Percentiles rank a stretch among this genome's conserved stretches.
Evolutionary conservation across 1,284 basidiomycete genomes (phyloP).

Genomic region (Apiotrichum montevideense): DNA sequence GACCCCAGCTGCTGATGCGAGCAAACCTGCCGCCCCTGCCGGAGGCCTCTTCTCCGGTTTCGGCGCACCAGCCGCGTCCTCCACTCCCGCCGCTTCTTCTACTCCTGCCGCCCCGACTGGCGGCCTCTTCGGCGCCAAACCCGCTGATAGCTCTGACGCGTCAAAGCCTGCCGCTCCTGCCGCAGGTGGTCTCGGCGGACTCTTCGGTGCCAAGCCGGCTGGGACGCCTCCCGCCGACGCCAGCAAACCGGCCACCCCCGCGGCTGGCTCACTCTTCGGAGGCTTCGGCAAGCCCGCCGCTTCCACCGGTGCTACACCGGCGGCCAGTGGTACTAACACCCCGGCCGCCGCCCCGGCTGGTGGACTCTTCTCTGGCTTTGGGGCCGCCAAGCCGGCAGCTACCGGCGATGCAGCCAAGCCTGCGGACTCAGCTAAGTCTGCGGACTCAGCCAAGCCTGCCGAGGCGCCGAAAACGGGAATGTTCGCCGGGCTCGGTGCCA

Average conservation of each 20-base stretch:
- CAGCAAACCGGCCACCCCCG: neutral
- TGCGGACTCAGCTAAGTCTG: slow-evolving; percentile 6
- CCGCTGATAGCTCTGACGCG: slow-evolving; percentile 1
- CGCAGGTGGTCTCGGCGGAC: neutral
- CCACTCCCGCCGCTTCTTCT: slow-evolving; percentile 16
- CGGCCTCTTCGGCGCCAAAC: slow-evolving; percentile 6
- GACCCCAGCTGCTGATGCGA: slow-evolving; percentile 11
- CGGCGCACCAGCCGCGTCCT: slow-evolving; percentile 25
- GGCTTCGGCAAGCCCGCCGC: slow-evolving; percentile 25
- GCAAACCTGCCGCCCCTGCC: neutral
- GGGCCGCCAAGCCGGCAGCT: slow-evolving; percentile 4
- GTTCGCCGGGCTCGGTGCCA: slow-evolving; percentile 29
- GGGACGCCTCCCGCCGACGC: slow-evolving; percentile 12
- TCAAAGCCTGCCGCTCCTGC: slow-evolving; percentile 9
- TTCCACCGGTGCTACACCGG: slow-evolving; percentile 20
- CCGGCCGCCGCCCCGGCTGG: slow-evolving; percentile 19
- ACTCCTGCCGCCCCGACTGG: slow-evolving; percentile 12
- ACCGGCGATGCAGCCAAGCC: slow-evolving; percentile 10
- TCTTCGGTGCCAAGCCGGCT: slow-evolving; percentile 5
- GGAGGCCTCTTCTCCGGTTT: slow-evolving; percentile 32
- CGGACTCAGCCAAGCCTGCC: slow-evolving; percentile 20
- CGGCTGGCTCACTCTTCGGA: slow-evolving; percentile 20
- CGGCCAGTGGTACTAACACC: slow-evolving; percentile 1
- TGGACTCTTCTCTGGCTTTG: slow-evolving; percentile 24
- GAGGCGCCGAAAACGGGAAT: slow-evolving; percentile 19